Base-by-base conservation (phyloP, 768 basidiomycete species). In the Serendipita indica region DNA sequence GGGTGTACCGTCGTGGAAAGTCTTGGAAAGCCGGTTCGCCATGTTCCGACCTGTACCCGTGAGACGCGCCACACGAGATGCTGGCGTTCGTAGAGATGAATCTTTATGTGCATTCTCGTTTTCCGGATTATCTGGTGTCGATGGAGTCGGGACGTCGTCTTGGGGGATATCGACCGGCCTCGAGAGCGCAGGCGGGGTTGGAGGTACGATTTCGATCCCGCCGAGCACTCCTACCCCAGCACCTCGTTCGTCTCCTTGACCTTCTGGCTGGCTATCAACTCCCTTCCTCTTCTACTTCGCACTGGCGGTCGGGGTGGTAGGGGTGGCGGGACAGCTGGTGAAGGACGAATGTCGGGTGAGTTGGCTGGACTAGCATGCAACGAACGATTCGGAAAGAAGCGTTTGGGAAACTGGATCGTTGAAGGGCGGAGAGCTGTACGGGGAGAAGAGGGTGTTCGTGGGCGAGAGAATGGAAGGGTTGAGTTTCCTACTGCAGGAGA, bases 1-100 rank as follows among this genome's bases (percentile, higher is more conserved):
- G 7, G 49, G 49, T 30, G 49, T 54, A 30, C 49, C 49, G 20
- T 20, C 30, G 32, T 54, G 49, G 22, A 54, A 54, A 54, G 20
- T 32, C 4, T 28, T 16, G n/a, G 49, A 54, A 16, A 54, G 7
- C 3, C 49, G 49, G 32, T 54, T 30, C 49, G 22, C 22, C 45
- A 54, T 54, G 20, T 18, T 43, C 49, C 22, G 49, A 18, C 49
- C 49, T 54, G 16, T 16, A 27, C 10, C 16, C 10, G 7, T 28
- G 20, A 10, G 18, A 18, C 41, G 18, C 27, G 41, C 41, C 41
- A 6, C n/a, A n/a, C 7, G 41, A 43, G 41, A 43, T 6, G 16
- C 27, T 43, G 41, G 41, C 18, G 41, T 18, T 25, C 5, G 27
- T n/a, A n/a, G n/a, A n/a, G n/a, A n/a, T n/a, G n/a, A n/a, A n/a